Percentiles rank a stretch among this genome's conserved stretches.
Conservation (phyloP, 805 yeast species). For the Pichia paraexigua region DNA sequence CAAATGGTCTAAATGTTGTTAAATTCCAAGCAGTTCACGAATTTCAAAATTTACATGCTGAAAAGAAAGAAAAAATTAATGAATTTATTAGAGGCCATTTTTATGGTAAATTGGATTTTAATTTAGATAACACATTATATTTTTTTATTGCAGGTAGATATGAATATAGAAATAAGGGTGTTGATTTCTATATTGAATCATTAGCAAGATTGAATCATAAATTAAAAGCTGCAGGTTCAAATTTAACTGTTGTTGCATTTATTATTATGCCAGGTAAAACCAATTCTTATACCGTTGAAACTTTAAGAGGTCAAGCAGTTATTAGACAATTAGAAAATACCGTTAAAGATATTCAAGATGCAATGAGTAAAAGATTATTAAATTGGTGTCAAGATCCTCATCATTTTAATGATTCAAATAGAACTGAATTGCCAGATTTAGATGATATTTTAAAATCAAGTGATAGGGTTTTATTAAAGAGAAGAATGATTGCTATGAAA, state of each 20-base stretch:
- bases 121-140: constrained; percentile 85
- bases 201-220: constrained; percentile 87
- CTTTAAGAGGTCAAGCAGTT: constrained; percentile 93
- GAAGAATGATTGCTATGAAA: constrained; percentile 89
- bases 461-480: constrained; percentile 80
- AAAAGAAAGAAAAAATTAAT: constrained; percentile 82
- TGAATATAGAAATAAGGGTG: constrained; percentile 95
- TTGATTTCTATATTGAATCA: constrained; percentile 88
- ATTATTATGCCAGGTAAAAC: constrained; percentile 97
- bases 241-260: constrained; percentile 91
- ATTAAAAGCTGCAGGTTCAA: constrained; percentile 72
- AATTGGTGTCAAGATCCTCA: constrained; percentile 63
- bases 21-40: constrained; percentile 97
- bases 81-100: constrained; percentile 96
- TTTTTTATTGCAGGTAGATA: constrained; percentile 96
- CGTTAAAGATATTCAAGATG: constrained; percentile 76
- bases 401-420: constrained; percentile 37
- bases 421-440: constrained; percentile 51
- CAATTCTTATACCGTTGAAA: constrained; percentile 90
- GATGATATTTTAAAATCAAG: constrained; percentile 80
- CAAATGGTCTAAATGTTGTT: constrained; percentile 92
- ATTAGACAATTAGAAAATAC: constrained; percentile 84
- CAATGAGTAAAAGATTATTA: constrained; percentile 79
- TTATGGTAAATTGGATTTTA: constrained; percentile 94
- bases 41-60: constrained; percentile 92